Evolutionary conservation across 352 stramenopile species (phyloP), one percentile per base, ranked within the genome.

Genomic region (Bremia lactucae): DNA sequence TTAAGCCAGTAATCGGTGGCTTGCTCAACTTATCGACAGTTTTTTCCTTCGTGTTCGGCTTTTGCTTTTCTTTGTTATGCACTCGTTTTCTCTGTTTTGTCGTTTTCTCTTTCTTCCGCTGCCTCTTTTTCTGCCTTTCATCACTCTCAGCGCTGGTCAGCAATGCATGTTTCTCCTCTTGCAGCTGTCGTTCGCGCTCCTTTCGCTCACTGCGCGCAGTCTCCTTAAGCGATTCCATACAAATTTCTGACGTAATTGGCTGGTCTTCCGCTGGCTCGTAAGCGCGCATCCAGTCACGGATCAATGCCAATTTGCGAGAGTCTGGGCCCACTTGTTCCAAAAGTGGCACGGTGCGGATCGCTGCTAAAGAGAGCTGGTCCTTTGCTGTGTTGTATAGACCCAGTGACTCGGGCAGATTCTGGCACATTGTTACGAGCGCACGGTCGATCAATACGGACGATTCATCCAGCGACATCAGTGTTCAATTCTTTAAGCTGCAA

Each of bases 201-300:
- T 79, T 78, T 4, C 64, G 68, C 52, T 86, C 72, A 4, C 61
- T 46, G 29, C 61, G 54, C 29, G 62, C 41, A 6, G 41, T 75
- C 39, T 80, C 59, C 18, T 62, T 63, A 4, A 86, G 46, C 24
- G 59, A 52, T 31, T 83, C 71, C 43, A 89, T 62, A 33, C 55
- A 75, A 15, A 89, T 65, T 29, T 83, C 73, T 9, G 43, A 50
- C 24, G 47, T 53, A 25, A 80, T 35, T 18, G 72, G 48, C 43
- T 83, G 65, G 51, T 87, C 68, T 39, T 73, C 65, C 11, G 52
- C 44, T 3, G 65, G 45, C 33, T 66, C 60, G 52, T 80, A 89
- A 39, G 62, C 53, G 25, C 60, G 67, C 76, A 89, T 87, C 76
- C 76, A 89, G 49, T 89, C 76, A 29, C 65, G 58, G 19, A 89